These are phyloP conservation scores for Penicillium hesseltinei DNA, from an alignment of 2,329 filamentous ascomycete species.

Conservation along the genomic window DNA sequence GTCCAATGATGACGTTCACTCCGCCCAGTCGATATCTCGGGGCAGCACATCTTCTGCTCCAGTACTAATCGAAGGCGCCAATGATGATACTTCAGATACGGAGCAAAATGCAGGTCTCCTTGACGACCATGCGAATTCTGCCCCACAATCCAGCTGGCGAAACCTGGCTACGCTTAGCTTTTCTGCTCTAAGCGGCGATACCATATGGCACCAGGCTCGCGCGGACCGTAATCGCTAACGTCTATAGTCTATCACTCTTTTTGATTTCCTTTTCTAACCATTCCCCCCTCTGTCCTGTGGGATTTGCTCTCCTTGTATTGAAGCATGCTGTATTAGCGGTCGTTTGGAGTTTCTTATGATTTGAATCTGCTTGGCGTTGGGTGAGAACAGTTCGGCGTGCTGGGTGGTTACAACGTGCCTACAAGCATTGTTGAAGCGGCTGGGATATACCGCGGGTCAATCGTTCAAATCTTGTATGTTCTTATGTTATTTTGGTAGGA, in stretches of 20 bases:
- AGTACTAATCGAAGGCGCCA: conserved; percentile 44
- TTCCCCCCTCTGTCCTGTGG: conserved; percentile 8
- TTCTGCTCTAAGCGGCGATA: conserved; percentile 48
- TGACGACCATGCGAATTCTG: conserved; percentile 31
- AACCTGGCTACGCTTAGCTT: conserved; percentile 46
- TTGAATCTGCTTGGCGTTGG: conserved; percentile 30
- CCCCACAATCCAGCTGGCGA: conserved; percentile 43
- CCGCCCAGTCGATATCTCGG: conserved; percentile 44
- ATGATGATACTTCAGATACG: conserved; percentile 42
- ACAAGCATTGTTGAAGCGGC: conserved; percentile 19
- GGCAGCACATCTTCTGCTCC: conserved; percentile 53
- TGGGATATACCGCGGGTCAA: conserved; percentile 22
- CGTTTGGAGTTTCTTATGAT: conserved; percentile 23
- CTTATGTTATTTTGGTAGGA: conserved; percentile 11
- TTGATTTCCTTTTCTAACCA: conserved; percentile 6
- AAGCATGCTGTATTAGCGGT: conserved; percentile 36
- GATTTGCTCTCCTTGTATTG: conserved; percentile 19
- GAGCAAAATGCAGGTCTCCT: conserved; percentile 44
- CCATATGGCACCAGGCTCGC: conserved; percentile 44
- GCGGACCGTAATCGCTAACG: conserved; percentile 40
- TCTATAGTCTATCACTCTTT: conserved; percentile 15
- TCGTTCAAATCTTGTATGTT: conserved; percentile 8
- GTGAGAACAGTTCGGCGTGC: conserved; percentile 20
- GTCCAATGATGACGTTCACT: conserved; percentile 44
- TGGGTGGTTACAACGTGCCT: conserved; percentile 17